Percentiles rank a stretch among this genome's conserved stretches.
phyloP scores from a whole-genome alignment of 1,139 yeast genomes.

The Meyerozyma athensensis region DNA sequence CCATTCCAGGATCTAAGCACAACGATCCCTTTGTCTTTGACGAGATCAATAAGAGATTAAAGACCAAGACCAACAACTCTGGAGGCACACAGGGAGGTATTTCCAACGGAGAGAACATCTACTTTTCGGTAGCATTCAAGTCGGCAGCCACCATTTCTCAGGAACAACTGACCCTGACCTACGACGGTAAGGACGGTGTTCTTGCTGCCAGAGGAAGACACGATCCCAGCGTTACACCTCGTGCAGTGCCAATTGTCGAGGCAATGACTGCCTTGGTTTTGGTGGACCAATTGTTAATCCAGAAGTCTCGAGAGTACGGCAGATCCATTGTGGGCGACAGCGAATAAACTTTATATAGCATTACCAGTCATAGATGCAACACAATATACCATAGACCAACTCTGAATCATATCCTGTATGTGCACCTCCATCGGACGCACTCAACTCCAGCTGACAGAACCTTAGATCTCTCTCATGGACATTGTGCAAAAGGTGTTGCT shows the following conservation, averaged over 20 bases:
- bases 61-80: conserved; percentile 85
- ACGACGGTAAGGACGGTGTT: conserved; percentile 81
- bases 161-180: conserved; percentile 82
- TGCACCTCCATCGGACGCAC: too few species aligned
- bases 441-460: not conserved
- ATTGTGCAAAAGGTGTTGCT: conserved; percentile 15
- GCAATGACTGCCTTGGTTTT: conserved; percentile 94
- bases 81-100: conserved; percentile 99
- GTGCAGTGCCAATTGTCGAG: conserved; percentile 98
- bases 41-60: conserved; percentile 51
- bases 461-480: conserved; percentile 14
- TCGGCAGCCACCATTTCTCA: conserved; percentile 97
- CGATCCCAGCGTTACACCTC: conserved; percentile 96
- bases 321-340: conserved; percentile 8
- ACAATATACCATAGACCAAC: not conserved
- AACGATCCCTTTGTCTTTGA: conserved; percentile 78
- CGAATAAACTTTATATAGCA: not conserved
- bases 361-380: too few species aligned
- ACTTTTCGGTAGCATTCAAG: conserved; percentile 93
- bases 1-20: conserved; percentile 88
- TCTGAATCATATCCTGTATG: not conserved
- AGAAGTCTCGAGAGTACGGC: conserved; percentile 69
- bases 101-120: conserved; percentile 90
- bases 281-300: conserved; percentile 81
- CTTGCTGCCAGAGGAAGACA: conserved; percentile 97